phyloP scores from a whole-genome alignment of 495 filamentous ascomycete genomes.

The Neurospora hispaniola region DNA sequence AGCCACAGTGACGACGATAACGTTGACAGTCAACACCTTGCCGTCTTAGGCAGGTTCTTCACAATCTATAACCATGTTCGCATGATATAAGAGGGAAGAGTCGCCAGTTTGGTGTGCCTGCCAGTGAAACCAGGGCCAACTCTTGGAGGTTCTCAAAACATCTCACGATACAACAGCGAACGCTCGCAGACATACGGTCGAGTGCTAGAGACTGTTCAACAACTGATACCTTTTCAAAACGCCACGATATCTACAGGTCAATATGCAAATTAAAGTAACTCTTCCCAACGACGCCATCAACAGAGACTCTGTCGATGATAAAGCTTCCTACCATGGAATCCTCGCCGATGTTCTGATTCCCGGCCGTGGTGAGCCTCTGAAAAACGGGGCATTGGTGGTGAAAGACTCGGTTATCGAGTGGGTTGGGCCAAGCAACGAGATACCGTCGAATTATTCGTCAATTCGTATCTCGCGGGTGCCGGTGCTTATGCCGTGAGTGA shows the following conservation, averaged over 20 bases:
- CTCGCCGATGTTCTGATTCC: conserved; percentile 33
- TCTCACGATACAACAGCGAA: not conserved
- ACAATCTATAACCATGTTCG: not conserved
- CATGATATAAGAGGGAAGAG: not conserved
- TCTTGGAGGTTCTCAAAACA: too few species aligned
- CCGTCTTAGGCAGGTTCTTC: not conserved
- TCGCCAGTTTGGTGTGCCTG: too few species aligned
- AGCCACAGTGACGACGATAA: not conserved
- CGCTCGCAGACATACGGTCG: not conserved
- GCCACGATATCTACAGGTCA: not conserved
- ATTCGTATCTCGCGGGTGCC: conserved; percentile 12
- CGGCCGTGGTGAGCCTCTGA: conserved; percentile 30
- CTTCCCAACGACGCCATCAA: not conserved
- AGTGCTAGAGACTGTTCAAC: not conserved
- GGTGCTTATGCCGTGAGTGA: conserved; percentile 43
- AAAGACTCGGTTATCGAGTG: conserved; percentile 31
- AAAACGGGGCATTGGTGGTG: conserved; percentile 32
- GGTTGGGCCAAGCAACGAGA: conserved; percentile 23
- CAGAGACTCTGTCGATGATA: not conserved
- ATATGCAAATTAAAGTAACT: not conserved
- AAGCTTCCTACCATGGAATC: not conserved
- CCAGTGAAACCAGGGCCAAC: too few species aligned
- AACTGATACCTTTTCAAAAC: not conserved
- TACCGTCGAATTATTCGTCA: conserved; percentile 27
- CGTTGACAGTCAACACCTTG: not conserved